These are phyloP conservation scores for Blastobotrys serpentis DNA, from an alignment of 1,139 yeast species.

Conservation along the genomic window DNA sequence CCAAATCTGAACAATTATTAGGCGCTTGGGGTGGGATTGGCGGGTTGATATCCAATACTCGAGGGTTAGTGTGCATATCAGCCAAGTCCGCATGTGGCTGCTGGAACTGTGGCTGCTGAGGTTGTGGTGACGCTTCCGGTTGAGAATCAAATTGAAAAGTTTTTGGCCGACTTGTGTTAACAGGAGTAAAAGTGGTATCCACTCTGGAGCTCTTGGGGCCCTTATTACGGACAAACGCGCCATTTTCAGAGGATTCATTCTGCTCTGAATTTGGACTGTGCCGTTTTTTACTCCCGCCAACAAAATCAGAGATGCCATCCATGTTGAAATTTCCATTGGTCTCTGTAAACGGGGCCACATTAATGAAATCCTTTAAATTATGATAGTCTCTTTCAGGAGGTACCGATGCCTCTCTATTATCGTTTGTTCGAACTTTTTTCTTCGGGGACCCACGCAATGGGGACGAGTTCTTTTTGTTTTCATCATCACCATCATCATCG, in stretches of 20 bases:
- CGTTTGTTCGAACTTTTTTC: constrained; percentile 9
- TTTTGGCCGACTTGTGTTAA: constrained; percentile 15
- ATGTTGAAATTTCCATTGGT: constrained; percentile 43
- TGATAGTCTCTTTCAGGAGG: constrained; percentile 2
- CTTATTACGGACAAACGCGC: constrained; percentile 9
- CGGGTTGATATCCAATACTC: constrained; percentile 13
- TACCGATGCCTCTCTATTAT: background rate
- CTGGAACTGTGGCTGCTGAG: background rate
- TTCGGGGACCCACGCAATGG: constrained; percentile 5
- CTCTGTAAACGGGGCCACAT: constrained; percentile 44
- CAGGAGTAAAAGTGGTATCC: constrained; percentile 18
- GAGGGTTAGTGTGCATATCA: constrained; percentile 18
- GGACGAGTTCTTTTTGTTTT: background rate
- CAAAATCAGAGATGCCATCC: constrained; percentile 32
- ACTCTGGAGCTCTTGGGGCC: constrained; percentile 7
- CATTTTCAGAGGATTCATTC: background rate
- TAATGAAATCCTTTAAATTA: constrained; percentile 22
- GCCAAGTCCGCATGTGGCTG: background rate
- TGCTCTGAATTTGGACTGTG: background rate
- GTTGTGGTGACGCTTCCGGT: constrained; percentile 1
- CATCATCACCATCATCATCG: too few relatives aligned
- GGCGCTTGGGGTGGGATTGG: constrained; percentile 18
- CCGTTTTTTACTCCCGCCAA: constrained; percentile 18
- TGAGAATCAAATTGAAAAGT: constrained; percentile 11
- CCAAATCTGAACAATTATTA: background rate